phyloP scores from a whole-genome alignment of 2,329 filamentous ascomycete species.

The Fusarium hainanense region DNA sequence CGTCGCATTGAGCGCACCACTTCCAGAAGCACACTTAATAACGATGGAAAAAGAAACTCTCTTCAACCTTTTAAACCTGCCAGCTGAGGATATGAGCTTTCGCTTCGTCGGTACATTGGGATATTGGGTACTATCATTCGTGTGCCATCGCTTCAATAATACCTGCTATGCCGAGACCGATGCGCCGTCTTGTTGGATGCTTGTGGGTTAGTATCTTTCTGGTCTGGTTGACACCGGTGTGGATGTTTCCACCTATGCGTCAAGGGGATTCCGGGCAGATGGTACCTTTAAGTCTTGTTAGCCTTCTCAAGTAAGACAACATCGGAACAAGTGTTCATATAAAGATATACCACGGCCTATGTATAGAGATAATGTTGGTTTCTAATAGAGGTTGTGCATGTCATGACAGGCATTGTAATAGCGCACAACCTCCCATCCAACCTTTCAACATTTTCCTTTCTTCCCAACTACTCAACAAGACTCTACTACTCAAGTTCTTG shows the following conservation, averaged over 20 bases:
- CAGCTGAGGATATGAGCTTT: background rate
- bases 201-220: background rate
- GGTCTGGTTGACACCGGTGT: background rate
- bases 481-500: background rate
- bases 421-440: too few relatives aligned
- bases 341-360: background rate
- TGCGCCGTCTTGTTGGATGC: background rate
- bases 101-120: background rate
- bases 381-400: rapidly evolving
- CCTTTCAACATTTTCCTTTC: too few relatives aligned
- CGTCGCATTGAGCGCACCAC: background rate
- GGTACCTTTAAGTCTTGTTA: background rate
- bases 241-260: background rate
- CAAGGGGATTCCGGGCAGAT: background rate
- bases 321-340: rapidly evolving
- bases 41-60: background rate
- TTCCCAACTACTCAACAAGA: rapidly evolving
- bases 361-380: background rate
- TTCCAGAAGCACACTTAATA: background rate
- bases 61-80: rapidly evolving
- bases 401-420: rapidly evolving
- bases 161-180: background rate
- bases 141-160: background rate
- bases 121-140: background rate
- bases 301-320: rapidly evolving